Conservation (phyloP, 345 rosid species). For the Litchi chinensis region DNA sequence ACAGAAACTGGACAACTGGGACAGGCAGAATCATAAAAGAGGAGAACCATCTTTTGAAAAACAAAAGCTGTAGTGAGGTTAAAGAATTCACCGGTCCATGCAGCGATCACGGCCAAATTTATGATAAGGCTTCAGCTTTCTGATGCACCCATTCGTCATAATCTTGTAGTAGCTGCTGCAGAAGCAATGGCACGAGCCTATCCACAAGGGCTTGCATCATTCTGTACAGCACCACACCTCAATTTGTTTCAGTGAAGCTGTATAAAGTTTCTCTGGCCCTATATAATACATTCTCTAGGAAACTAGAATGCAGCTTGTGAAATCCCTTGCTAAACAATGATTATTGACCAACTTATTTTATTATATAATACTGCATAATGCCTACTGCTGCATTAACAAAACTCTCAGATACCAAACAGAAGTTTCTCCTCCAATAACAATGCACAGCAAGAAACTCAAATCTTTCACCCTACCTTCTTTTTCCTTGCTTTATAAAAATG, state of each 20-base stretch:
- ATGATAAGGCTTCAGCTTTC: slow-evolving; percentile 23
- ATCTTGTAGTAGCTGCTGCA: slow-evolving; percentile 65
- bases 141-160: slow-evolving; percentile 59
- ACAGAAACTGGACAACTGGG: not conserved
- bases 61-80: not conserved
- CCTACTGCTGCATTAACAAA: not conserved
- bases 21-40: not conserved
- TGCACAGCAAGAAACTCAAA: not conserved
- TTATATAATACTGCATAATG: too few species aligned
- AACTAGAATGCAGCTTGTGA: not conserved
- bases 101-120: slow-evolving; percentile 10
- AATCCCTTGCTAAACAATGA: not conserved
- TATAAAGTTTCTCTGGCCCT: not conserved
- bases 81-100: not conserved
- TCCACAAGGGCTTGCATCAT: slow-evolving; percentile 82
- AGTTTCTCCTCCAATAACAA: not conserved
- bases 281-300: not conserved
- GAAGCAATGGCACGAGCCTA: slow-evolving; percentile 62
- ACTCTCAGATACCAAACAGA: not conserved
- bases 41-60: not conserved
- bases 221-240: slow-evolving; percentile 43
- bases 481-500: not conserved
- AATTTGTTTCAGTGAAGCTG: slow-evolving; percentile 1
- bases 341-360: too few species aligned
- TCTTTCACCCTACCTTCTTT: not conserved